Evolutionary conservation across 108 stramenopile species (phyloP).

Genomic region (Pseudonitzschia delicatissima): DNA sequence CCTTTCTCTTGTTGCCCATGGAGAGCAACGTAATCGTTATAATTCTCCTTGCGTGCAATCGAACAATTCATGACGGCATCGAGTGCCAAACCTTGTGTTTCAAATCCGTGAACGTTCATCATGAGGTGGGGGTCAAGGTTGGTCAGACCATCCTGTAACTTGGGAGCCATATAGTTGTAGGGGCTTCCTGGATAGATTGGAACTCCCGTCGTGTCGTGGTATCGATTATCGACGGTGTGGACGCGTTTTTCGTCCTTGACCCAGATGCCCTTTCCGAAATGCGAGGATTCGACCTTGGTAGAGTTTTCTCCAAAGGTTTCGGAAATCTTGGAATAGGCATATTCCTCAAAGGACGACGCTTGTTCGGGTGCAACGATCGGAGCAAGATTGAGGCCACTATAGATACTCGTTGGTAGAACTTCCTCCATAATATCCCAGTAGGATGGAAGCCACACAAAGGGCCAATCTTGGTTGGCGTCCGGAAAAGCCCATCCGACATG

Average conservation of each 20-base stretch:
- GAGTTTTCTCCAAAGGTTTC: not conserved
- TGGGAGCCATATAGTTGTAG: not conserved
- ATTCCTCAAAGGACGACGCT: conserved; percentile 18
- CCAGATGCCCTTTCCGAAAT: conserved; percentile 1
- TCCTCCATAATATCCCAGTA: conserved; percentile 1
- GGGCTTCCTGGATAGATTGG: not conserved
- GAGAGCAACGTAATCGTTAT: too few species aligned
- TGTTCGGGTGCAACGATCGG: conserved; percentile 21
- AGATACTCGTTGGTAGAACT: not conserved
- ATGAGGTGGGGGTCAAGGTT: not conserved
- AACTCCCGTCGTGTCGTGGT: not conserved
- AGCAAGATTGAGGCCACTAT: conserved; percentile 1
- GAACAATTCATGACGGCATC: conserved; percentile 9
- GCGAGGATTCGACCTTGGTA: not conserved
- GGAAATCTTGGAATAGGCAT: not conserved
- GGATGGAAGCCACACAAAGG: not conserved
- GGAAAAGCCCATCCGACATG: not conserved
- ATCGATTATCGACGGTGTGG: not conserved
- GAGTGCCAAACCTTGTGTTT: not conserved
- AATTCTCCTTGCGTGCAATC: not conserved
- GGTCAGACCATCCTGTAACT: not conserved
- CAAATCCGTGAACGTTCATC: conserved; percentile 7
- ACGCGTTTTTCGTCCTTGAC: not conserved
- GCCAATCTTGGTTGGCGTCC: not conserved
- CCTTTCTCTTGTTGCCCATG: not conserved